Evolutionary conservation across 2,329 filamentous ascomycete genomes (phyloP), one percentile per base, ranked within the genome.

Genomic region (Curvularia sp.): DNA sequence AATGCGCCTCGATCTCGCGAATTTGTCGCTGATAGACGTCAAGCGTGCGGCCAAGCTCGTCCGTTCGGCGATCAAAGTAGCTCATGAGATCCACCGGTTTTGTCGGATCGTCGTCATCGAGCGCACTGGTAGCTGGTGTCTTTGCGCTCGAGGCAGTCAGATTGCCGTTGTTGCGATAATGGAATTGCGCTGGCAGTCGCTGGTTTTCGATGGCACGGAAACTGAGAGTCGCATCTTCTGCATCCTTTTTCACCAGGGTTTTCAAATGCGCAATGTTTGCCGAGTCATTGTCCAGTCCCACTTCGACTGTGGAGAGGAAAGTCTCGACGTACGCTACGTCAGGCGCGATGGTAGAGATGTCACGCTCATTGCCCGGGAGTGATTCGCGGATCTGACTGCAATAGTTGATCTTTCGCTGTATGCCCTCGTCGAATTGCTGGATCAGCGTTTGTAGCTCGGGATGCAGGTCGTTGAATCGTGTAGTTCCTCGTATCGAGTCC

Each of bases 381-480:
- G 91, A 86, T 62, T 80, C 79, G 41, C 91, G 88, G 57, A 94
- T 88, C 66, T 96, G 87, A 66, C 90, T 87, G 72, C 91, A 89
- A 76, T 89, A 89, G 58, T 81, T 77, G 70, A 96, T 93, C 73
- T 95, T 92, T 53, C 85, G 84, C 68, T 92, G 86, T 67, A 99
- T 94, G 64, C 89, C 87, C 57, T 86, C 85, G 77, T 99, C 94
- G 63, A 96, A 87, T 9, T 83, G 79, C 62, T 91, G 87, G 61
- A 99, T 90, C 65, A 92, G 81, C 62, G 88, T 86, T 72, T 96
- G 92, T 15, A 97, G 82, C 30, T 91, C 87, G 65, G 94, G 90
- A 60, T 91, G 87, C 28, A 97, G 88, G 76, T 97, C 94, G 73
- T 93, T 92, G 81, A 95, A 97, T 61, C 95, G 91, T 3, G 93